Evolutionary conservation across 1,284 basidiomycete genomes (phyloP).

Genomic region (Anthracocystis panici-leucophaei): DNA sequence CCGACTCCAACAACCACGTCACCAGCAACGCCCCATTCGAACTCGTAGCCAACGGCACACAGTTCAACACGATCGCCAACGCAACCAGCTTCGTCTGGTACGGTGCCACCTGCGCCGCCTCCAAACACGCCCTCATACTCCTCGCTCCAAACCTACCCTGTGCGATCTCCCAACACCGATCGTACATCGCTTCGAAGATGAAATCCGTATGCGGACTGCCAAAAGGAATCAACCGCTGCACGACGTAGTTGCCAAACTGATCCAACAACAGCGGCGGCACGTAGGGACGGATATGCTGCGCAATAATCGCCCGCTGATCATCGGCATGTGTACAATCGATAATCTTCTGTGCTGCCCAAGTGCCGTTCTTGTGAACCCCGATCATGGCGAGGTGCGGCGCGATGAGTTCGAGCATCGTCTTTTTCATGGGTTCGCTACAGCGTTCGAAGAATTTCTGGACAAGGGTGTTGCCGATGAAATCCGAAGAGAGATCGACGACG

Average conservation of each 20-base stretch:
- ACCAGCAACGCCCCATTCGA: conserved; percentile 94
- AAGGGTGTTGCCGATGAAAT: conserved; percentile 98
- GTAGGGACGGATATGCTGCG: conserved; percentile 87
- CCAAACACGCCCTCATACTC: conserved; percentile 95
- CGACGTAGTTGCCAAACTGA: conserved; percentile 98
- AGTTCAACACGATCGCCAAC: conserved; percentile 93
- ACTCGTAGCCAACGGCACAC: conserved; percentile 96
- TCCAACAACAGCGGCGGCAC: conserved; percentile 93
- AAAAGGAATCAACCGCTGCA: conserved; percentile 93
- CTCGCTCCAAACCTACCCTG: conserved; percentile 96
- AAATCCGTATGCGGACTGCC: conserved; percentile 90
- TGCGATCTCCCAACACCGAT: conserved; percentile 97
- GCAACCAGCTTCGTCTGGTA: conserved; percentile 83
- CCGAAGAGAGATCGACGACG: conserved; percentile 86
- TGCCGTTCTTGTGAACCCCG: conserved; percentile 99
- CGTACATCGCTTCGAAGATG: conserved; percentile 97
- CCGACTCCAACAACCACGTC: conserved; percentile 96
- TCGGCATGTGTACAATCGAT: conserved; percentile 87
- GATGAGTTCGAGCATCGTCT: conserved; percentile 92
- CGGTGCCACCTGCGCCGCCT: conserved; percentile 79
- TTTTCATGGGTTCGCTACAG: conserved; percentile 81
- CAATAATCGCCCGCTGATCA: conserved; percentile 87
- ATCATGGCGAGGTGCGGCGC: conserved; percentile 95
- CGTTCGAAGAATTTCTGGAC: conserved; percentile 97
- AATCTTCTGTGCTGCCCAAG: conserved; percentile 96